phyloP scores from a whole-genome alignment of 78 protist species.

The Planoprotostelium fungivorum region DNA sequence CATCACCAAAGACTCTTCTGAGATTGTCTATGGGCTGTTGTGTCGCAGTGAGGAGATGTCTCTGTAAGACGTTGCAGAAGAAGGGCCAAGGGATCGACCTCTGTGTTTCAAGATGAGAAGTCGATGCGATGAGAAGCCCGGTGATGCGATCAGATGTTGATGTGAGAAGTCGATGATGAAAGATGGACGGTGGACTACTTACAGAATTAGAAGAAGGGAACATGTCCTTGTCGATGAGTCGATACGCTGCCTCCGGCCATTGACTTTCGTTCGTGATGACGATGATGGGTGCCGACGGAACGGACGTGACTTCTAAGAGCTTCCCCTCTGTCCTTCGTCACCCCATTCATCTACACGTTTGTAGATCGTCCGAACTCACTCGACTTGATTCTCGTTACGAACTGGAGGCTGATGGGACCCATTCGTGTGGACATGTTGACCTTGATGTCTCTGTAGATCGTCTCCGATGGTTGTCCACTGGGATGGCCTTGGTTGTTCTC shows the following conservation, averaged over 20 bases:
- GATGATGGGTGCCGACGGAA: conserved; percentile 27
- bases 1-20: conserved; percentile 25
- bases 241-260: conserved; percentile 66
- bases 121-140: not conserved
- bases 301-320: conserved; percentile 8
- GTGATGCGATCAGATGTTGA: too few species aligned
- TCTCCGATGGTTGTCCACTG: not conserved
- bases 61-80: conserved; percentile 4
- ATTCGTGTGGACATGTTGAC: conserved; percentile 47
- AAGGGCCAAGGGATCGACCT: not conserved
- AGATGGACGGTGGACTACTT: too few species aligned
- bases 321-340: conserved; percentile 3
- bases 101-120: not conserved
- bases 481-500: not conserved
- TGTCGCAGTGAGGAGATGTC: conserved; percentile 38
- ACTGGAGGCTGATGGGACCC: conserved; percentile 34
- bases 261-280: conserved; percentile 64
- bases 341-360: not conserved
- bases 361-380: not conserved
- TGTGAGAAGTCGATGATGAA: too few species aligned
- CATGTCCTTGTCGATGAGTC: not conserved
- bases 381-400: conserved; percentile 17
- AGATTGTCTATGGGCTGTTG: conserved; percentile 14
- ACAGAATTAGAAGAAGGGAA: not conserved
- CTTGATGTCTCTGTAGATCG: conserved; percentile 20